Base-by-base conservation (phyloP, 495 filamentous ascomycete species). In the Lasiosphaeria hispida region DNA sequence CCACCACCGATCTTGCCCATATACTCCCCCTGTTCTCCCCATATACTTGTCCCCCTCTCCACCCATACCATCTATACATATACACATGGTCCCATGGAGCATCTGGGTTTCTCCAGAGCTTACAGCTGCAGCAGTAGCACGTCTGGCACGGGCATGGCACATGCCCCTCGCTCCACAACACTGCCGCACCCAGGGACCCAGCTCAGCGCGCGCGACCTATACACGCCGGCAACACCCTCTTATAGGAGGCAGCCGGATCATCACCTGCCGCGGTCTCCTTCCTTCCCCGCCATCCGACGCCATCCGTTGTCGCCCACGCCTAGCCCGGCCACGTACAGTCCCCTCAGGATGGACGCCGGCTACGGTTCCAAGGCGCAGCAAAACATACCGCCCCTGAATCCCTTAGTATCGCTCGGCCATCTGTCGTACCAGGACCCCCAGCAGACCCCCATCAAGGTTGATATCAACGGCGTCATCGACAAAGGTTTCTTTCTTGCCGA, bases 401-500 rank as follows among this genome's bases (percentile, higher is more conserved):
- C 81, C 3, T 85, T 89, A 35, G 77, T 76, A 13, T 63, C 77
- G 9, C 72, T 88, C 17, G 81, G 87, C 37, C 68, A 75, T 11
- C 76, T 92, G 33, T 72, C 82, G 38, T 82, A 85, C 36, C 75
- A 72, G 18, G 86, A 88, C 51, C 81, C 84, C 6, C 72, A 75
- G 5, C 57, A 53, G 17, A 74, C 74, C 3, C 70, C 67, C 9
- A 80, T 96, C 53, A 86, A 83, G 56, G 82, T 89, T 5, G 88
- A 91, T 23, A 90, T 97, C 60, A 80, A 87, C 50, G 91, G 90
- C 6, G 87, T 88, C 62, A 92, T 96, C 55, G 91, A 95, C 66
- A 95, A 96, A 66, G 92, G 92, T 1, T 96, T 96, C 76, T 96
- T 97, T 70, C 78, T 86, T 40, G 82, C 82, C 3, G 93, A 96